Evolutionary conservation across 352 stramenopile genomes (phyloP), one percentile per base, ranked within the genome.

Genomic region (Phytophthora crassamura): DNA sequence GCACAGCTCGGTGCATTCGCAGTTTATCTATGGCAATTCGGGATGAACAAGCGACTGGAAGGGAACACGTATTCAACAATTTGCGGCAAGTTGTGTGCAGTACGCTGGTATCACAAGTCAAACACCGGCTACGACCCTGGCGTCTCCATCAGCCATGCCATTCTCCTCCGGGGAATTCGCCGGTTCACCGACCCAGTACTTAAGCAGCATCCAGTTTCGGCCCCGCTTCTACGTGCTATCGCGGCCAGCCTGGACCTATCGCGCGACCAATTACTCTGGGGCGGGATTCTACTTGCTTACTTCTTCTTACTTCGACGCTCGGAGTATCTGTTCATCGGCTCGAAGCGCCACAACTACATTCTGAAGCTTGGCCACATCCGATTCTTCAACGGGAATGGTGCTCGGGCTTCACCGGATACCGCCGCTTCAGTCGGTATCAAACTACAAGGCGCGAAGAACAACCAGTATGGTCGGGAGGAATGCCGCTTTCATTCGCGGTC

Each of bases 151-250:
- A 28, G 45, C 1, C 51, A 72, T 16, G 51, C 64, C 0, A 35
- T 65, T 20, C n/a, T 51, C 6, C 47, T 48, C 33, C n/a, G 54
- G 16, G 53, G 63, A 5, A 71, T 62, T 22, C 40, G 41, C 0
- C 28, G 49, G 7, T 70, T 71, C 18, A 61, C 48, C 0, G 30
- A 57, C 8, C 62, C 54, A 1, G 54, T 61, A 0, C 4, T 57
- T 34, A 70, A 70, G 41, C 47, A 70, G 48, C 47, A 64, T 12
- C 47, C 49, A n/a, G n/a, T n/a, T n/a, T n/a, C n/a, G n/a, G n/a
- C n/a, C n/a, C n/a, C n/a, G n/a, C n/a, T n/a, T n/a, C n/a, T n/a
- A n/a, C n/a, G n/a, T n/a, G n/a, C n/a, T n/a, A n/a, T n/a, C n/a
- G n/a, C n/a, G n/a, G n/a, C n/a, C n/a, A n/a, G n/a, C n/a, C n/a